Evolutionary conservation across 306 rosid genomes (phyloP), one percentile per base, ranked within the genome.

Genomic region (Chamaecrista fasciculata): DNA sequence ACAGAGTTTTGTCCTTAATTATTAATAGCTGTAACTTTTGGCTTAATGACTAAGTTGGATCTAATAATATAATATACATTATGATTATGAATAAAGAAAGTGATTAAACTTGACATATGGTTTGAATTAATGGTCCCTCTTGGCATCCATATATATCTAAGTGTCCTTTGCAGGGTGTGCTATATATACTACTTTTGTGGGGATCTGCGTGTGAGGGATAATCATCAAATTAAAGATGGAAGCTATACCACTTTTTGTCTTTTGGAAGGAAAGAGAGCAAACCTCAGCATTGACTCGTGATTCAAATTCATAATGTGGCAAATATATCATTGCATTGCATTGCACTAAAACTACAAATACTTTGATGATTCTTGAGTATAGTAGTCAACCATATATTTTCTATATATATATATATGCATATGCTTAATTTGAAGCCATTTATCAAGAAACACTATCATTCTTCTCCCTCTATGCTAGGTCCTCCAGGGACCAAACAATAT

Each of bases 371-470:
- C n/a, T n/a, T n/a, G n/a, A n/a, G n/a, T n/a, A n/a, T n/a, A 42
- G 58, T 39, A 21, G 91, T 89, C 88, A 80, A 89, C 85, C 79
- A 69, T 80, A 73, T n/a, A n/a, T n/a, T n/a, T n/a, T n/a, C n/a
- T n/a, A n/a, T n/a, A n/a, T n/a, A n/a, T 67, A 71, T 74, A 19
- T 51, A 58, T 46, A 37, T 76, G 83, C 81, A 81, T 57, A 76
- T 72, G 61, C 79, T 79, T 81, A 78, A 33, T 44, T 67, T 42
- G 63, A 63, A 68, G 76, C 48, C 33, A 73, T 76, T 66, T 47
- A 16, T 47, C 52, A 57, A 31, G 62, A 70, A 73, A 82, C 88
- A 82, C 62, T 70, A 89, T 86, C 64, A 89, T 86, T 48, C n/a
- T 29, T 66, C 66, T 79, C 80, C 87, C 76, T 81, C 77, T 86